A percentile compares a stretch with the other conserved stretches of the same genome.
Evolutionary conservation across 768 basidiomycete species (phyloP).

Genomic region (Suillus alpinus): DNA sequence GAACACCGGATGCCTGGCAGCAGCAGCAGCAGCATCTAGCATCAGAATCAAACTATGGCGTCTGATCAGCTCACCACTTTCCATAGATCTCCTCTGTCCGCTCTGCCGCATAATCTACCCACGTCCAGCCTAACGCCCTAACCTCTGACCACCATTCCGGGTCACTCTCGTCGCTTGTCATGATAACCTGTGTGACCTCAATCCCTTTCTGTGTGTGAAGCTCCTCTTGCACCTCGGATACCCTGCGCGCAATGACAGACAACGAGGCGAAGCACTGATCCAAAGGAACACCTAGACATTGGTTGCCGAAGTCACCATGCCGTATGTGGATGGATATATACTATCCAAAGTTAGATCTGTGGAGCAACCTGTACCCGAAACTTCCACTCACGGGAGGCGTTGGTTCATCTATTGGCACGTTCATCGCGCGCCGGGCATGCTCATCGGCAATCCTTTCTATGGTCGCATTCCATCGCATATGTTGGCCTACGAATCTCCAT

Average conservation of each 20-base stretch:
- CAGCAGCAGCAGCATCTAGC: not conserved
- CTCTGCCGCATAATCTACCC: constrained; percentile 43
- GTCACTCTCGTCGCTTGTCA: constrained; percentile 63
- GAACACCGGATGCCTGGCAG: constrained; percentile 65
- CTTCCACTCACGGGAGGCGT: constrained; percentile 47
- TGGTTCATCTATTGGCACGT: constrained; percentile 30
- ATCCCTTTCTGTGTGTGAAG: constrained; percentile 43
- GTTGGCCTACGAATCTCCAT: constrained; percentile 52
- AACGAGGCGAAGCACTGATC: constrained; percentile 53
- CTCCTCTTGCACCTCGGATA: constrained; percentile 52
- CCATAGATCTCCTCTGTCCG: constrained; percentile 45
- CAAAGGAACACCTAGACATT: constrained; percentile 40
- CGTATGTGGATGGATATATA: constrained; percentile 59
- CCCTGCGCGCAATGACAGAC: constrained; percentile 47
- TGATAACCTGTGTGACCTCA: constrained; percentile 48
- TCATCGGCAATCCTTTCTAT: constrained; percentile 40
- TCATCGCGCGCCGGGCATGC: constrained; percentile 46
- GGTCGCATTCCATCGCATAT: constrained; percentile 47
- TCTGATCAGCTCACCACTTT: constrained; percentile 39
- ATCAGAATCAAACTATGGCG: not conserved
- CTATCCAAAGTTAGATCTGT: constrained; percentile 23
- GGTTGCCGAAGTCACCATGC: constrained; percentile 49
- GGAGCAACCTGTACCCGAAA: not conserved
- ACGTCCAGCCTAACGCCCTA: constrained; percentile 46
- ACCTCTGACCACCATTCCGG: constrained; percentile 55